Evolutionary conservation across 192 early-diverging fungal genomes (phyloP).

Genomic region (Endogone sp.): DNA sequence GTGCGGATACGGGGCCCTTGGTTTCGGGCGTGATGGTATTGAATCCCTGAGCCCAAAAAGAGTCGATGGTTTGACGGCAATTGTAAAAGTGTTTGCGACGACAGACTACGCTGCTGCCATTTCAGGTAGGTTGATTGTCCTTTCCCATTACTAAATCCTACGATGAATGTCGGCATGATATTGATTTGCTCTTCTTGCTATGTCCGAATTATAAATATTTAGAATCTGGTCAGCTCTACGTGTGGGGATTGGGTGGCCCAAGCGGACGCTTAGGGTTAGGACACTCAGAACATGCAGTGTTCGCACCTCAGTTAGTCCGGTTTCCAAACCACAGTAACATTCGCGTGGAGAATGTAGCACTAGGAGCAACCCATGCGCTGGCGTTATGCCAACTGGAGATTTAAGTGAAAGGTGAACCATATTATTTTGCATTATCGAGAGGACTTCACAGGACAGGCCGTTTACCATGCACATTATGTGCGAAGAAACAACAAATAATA

Average conservation of each 20-base stretch:
- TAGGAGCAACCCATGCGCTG: background rate
- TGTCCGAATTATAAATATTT: background rate
- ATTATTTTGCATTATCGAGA: background rate
- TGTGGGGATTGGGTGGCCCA: slow-evolving; percentile 27
- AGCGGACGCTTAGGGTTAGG: slow-evolving; percentile 30
- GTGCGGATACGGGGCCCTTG: slow-evolving; percentile 68
- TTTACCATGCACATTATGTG: no score
- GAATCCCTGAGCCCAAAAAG: slow-evolving; percentile 42
- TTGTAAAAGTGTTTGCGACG: slow-evolving; percentile 49
- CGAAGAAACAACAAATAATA: background rate
- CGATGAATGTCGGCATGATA: no score
- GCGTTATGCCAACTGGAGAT: background rate
- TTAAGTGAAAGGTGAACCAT: background rate
- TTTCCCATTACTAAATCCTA: no score
- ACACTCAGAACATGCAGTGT: slow-evolving; percentile 16
- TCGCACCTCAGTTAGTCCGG: background rate
- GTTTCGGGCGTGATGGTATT: slow-evolving; percentile 38
- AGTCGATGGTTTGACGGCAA: slow-evolving; percentile 29
- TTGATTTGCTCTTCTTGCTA: background rate
- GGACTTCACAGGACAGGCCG: no score
- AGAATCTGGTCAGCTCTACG: slow-evolving; percentile 29
- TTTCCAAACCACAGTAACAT: background rate
- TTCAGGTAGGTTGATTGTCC: slow-evolving; percentile 27
- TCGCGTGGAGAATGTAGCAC: background rate
- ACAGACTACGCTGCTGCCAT: slow-evolving; percentile 60